Evolutionary conservation across 805 yeast species (phyloP).

Genomic region (Metschnikowia vanudenii): DNA sequence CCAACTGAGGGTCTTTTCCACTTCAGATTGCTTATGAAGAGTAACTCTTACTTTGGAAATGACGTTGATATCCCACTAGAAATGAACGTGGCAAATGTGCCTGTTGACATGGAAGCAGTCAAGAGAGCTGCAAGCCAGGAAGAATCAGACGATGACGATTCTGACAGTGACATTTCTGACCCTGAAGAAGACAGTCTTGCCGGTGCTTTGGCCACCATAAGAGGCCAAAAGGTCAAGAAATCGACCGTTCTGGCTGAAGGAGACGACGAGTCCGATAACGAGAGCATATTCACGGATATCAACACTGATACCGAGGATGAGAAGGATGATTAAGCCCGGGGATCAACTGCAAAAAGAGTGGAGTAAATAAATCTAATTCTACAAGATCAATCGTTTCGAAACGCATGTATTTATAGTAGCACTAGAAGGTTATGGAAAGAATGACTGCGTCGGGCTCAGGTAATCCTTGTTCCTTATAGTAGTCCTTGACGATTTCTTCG

Average conservation of each 20-base stretch:
- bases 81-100: conserved; percentile 62
- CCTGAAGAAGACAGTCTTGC: conserved; percentile 76
- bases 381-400: not conserved
- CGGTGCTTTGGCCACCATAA: conserved; percentile 68
- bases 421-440: conserved; percentile 30
- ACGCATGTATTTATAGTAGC: not conserved
- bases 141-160: conserved; percentile 40
- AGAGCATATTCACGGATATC: conserved; percentile 44
- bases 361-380: not conserved
- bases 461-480: conserved; percentile 48
- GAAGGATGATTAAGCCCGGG: conserved; percentile 27
- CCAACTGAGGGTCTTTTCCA: conserved; percentile 58
- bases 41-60: conserved; percentile 76
- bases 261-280: conserved; percentile 39
- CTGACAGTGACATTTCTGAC: conserved; percentile 58
- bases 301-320: conserved; percentile 44
- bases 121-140: conserved; percentile 30
- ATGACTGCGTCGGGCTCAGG: conserved; percentile 49
- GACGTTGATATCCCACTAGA: conserved; percentile 71
- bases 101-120: conserved; percentile 26
- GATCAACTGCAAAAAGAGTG: not conserved
- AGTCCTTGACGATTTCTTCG: conserved; percentile 39
- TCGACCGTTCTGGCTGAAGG: conserved; percentile 32
- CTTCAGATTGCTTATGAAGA: conserved; percentile 68
- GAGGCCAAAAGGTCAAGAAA: conserved; percentile 58